These are phyloP conservation scores for Stemphylium beticola DNA, from an alignment of 2,329 filamentous ascomycete species.

Conservation along the genomic window DNA sequence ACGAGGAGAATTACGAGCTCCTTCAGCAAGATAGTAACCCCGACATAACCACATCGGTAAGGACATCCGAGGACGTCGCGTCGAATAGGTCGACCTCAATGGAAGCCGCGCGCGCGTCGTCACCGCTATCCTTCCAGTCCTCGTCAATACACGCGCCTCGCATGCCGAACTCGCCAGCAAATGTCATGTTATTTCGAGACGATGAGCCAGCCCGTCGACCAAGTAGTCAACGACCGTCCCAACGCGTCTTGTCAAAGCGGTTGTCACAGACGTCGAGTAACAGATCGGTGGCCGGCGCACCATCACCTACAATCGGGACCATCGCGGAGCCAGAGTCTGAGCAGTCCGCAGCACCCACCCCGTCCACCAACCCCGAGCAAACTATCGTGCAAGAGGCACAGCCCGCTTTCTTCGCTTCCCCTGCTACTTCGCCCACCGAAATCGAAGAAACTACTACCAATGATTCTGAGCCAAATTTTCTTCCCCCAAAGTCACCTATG, in stretches of 20 bases:
- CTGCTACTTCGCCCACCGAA: background rate
- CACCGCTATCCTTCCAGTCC: background rate
- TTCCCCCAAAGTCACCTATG: background rate
- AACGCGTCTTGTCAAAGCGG: background rate
- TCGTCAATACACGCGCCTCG: background rate
- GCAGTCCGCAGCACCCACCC: too few species aligned
- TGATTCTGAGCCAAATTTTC: too few species aligned
- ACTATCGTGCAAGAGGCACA: too few species aligned
- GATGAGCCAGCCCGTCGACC: slow-evolving; percentile 3
- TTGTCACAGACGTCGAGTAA: background rate
- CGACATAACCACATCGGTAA: background rate
- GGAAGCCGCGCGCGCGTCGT: background rate
- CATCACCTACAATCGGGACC: background rate
- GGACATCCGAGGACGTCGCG: too few species aligned
- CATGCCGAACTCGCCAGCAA: background rate
- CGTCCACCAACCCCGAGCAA: too few species aligned
- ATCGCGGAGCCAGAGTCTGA: background rate
- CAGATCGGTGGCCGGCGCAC: background rate
- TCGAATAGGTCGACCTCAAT: background rate
- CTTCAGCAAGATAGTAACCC: too few species aligned
- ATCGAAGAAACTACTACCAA: background rate
- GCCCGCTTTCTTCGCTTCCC: too few species aligned
- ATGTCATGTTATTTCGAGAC: background rate
- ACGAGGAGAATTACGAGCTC: too few species aligned
- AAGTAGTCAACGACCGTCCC: slow-evolving; percentile 7